phyloP scores from a whole-genome alignment of 352 stramenopile genomes.

The Pythium dissotocum region DNA sequence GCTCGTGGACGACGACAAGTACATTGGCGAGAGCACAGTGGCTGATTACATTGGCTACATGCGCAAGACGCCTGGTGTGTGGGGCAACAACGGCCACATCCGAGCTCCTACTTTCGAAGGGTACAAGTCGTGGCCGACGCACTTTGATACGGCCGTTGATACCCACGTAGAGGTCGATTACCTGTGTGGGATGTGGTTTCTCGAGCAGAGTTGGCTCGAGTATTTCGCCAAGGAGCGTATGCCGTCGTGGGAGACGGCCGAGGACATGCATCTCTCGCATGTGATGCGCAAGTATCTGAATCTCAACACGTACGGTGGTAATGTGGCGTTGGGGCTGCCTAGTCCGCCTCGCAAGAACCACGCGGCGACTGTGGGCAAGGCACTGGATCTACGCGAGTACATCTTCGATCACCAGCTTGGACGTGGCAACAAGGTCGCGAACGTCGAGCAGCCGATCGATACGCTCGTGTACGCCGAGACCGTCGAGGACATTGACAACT shows the following conservation, averaged over 20 bases:
- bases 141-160: slow-evolving; percentile 32
- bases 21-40: slow-evolving; percentile 24
- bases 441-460: slow-evolving; percentile 41
- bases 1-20: slow-evolving; percentile 30
- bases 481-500: slow-evolving; percentile 44
- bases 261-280: slow-evolving; percentile 67
- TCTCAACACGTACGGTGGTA: slow-evolving; percentile 58
- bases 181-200: slow-evolving; percentile 66
- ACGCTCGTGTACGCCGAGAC: slow-evolving; percentile 61
- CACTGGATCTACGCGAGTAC: slow-evolving; percentile 50
- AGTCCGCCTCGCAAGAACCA: slow-evolving; percentile 42
- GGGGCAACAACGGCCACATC: slow-evolving; percentile 55
- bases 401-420: slow-evolving; percentile 65
- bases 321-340: slow-evolving; percentile 34
- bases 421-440: slow-evolving; percentile 59
- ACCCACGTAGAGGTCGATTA: slow-evolving; percentile 57
- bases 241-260: slow-evolving; percentile 50
- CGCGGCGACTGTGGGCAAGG: slow-evolving; percentile 45
- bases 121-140: slow-evolving; percentile 56
- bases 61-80: slow-evolving; percentile 38
- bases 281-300: slow-evolving; percentile 70
- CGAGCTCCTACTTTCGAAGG: slow-evolving; percentile 38
- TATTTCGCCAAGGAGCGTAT: slow-evolving; percentile 61
- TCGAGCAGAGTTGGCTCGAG: slow-evolving; percentile 63
- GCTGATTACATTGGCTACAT: slow-evolving; percentile 27